Evolutionary conservation across 345 rosid genomes (phyloP), one percentile per base, ranked within the genome.

Genomic region (Litchi chinensis): DNA sequence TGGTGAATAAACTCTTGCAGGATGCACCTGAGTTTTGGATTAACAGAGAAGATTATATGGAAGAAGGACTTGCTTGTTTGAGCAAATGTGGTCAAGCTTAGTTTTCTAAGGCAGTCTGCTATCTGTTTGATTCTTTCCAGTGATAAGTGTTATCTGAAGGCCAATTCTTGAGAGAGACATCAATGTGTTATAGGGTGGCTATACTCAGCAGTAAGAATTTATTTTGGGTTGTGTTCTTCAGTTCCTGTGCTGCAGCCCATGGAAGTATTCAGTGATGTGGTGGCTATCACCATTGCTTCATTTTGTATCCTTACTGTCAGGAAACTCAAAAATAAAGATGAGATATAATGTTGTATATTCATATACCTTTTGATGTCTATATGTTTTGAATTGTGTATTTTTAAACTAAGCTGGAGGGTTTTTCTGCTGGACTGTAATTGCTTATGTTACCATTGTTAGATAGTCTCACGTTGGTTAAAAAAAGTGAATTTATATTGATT

Each of bases 1-100:
- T 70, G 65, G 28, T 70, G 67, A 52, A 52, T 67, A 13, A 69
- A 76, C 50, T 77, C 9, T 60, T 83, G 83, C 89, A 96, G 99
- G 99, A 96, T 76, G 88, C 95, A 75, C 99, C 99, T 41, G 98
- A 96, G 83, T 96, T 94, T 83, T 93, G 99, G 99, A 91, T 96
- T 80, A 93, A 83, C 87, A 89, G 91, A 87, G 99, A 96, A 69
- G 97, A 96, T 80, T 94, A 93, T 78, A 43, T 89, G 79, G 98
- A 96, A 87, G 97, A 96, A 86, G 98, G 99, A 76, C 66, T 91
- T 63, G 83, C 82, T 80, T 93, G 98, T 84, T 81, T 96, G 73
- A 89, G 89, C 88, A 92, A 90, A 86, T 91, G 93, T 81, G 85
- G 92, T 54, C 93, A 87, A 84, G 88, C 89, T 67, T 87, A 82